Evolutionary conservation across 73 alveolate genomes (phyloP).

Genomic region (Durusdinium trenchii): DNA sequence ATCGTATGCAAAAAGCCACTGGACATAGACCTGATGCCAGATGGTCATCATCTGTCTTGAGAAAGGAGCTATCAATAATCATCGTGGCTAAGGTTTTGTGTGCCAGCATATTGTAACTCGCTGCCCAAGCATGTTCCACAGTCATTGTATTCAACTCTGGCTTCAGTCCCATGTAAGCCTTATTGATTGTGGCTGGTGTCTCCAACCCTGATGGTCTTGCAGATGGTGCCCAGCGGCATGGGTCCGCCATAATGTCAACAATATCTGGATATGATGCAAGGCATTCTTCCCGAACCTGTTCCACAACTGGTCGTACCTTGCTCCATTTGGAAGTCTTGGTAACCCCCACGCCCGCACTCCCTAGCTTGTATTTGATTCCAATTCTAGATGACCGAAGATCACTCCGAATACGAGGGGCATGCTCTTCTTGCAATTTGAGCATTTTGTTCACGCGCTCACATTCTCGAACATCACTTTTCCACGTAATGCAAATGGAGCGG

Average conservation of each 20-base stretch:
- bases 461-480: conserved; percentile 13
- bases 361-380: background rate
- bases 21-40: background rate
- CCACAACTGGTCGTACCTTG: background rate
- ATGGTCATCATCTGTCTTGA: background rate
- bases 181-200: background rate
- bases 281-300: conserved; percentile 5
- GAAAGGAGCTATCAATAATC: too few relatives aligned
- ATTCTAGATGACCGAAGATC: background rate
- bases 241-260: background rate
- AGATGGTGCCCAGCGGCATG: background rate
- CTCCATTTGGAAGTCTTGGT: background rate
- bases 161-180: background rate
- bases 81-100: background rate
- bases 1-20: background rate
- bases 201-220: background rate
- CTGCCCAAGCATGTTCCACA: conserved; percentile 20
- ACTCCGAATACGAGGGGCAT: background rate
- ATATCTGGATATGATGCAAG: background rate
- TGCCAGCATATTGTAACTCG: background rate
- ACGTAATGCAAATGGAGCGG: background rate
- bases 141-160: conserved; percentile 7
- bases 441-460: background rate
- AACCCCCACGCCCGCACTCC: background rate
- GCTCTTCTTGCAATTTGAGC: background rate